Evolutionary conservation across 2,329 filamentous ascomycete genomes (phyloP).

Genomic region (Paracoccidioides brasiliensis): DNA sequence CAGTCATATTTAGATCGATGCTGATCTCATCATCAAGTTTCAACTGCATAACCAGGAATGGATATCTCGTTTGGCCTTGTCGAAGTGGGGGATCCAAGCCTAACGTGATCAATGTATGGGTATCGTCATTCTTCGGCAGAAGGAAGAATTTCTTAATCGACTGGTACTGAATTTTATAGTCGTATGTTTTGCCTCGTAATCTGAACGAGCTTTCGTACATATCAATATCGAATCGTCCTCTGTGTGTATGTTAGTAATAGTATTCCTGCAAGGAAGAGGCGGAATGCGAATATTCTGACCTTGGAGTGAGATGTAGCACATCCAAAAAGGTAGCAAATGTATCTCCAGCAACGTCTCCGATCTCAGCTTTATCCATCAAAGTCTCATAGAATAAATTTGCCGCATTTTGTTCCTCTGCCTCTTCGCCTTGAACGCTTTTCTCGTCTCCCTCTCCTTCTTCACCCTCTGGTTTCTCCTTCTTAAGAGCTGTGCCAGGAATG

Average conservation of each 20-base stretch:
- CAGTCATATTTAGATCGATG: constrained; percentile 89
- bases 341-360: constrained; percentile 96
- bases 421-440: constrained; percentile 41
- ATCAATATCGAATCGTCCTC: constrained; percentile 98
- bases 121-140: constrained; percentile 94
- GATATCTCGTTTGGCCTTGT: constrained; percentile 94
- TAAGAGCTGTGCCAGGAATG: constrained; percentile 77
- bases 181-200: constrained; percentile 95
- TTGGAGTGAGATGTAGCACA: constrained; percentile 89
- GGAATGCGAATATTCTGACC: constrained; percentile 38
- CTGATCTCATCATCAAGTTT: constrained; percentile 96
- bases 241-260: constrained; percentile 25
- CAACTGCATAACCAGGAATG: constrained; percentile 97
- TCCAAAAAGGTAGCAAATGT: constrained; percentile 96
- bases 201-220: constrained; percentile 98
- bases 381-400: constrained; percentile 97
- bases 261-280: background rate
- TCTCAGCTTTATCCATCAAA: constrained; percentile 95
- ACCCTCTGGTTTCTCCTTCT: constrained; percentile 52
- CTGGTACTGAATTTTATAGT: constrained; percentile 99
- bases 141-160: constrained; percentile 98
- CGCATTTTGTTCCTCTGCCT: constrained; percentile 72
- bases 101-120: constrained; percentile 87
- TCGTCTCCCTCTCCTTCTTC: constrained; percentile 58
- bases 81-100: constrained; percentile 88